Evolutionary conservation across 176 grass and related monocot genomes (phyloP).

Genomic region (Zoysia japonica): DNA sequence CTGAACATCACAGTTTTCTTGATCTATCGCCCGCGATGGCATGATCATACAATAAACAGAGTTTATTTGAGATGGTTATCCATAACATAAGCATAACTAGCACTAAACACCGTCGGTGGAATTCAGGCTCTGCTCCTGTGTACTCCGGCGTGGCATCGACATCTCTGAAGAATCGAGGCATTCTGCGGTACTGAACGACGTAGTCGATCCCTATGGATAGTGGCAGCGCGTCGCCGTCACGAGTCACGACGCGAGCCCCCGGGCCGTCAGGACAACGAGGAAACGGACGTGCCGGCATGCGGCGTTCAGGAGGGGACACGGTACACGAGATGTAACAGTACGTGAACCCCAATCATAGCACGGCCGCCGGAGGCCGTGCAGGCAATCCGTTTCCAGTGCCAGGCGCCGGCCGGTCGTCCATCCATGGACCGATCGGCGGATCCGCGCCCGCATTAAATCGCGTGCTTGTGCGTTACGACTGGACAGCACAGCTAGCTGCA

Average conservation of each 20-base stretch:
- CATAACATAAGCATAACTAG: background rate
- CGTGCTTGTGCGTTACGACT: conserved; percentile 36
- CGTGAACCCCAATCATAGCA: conserved; percentile 40
- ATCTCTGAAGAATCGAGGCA: background rate
- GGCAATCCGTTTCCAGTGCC: conserved; percentile 1
- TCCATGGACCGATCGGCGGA: conserved; percentile 21
- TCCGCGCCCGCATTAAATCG: conserved; percentile 30
- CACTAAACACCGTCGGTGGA: background rate
- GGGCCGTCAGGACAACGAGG: background rate
- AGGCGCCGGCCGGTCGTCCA: background rate
- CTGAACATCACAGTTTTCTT: background rate
- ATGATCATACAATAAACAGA: no score
- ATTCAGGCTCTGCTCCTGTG: background rate
- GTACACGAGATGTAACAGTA: conserved; percentile 21
- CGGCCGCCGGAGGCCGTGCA: conserved; percentile 41
- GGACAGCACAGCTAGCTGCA: conserved; percentile 25
- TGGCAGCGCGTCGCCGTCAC: background rate
- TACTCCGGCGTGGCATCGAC: background rate
- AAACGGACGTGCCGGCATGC: background rate
- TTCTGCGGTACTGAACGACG: background rate
- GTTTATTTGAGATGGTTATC: background rate
- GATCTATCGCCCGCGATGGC: no score
- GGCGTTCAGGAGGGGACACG: conserved; percentile 20
- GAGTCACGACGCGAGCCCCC: background rate
- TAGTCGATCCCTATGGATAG: background rate